Base-by-base conservation (phyloP, 768 basidiomycete genomes). In the Kwoniella heveanensis region DNA sequence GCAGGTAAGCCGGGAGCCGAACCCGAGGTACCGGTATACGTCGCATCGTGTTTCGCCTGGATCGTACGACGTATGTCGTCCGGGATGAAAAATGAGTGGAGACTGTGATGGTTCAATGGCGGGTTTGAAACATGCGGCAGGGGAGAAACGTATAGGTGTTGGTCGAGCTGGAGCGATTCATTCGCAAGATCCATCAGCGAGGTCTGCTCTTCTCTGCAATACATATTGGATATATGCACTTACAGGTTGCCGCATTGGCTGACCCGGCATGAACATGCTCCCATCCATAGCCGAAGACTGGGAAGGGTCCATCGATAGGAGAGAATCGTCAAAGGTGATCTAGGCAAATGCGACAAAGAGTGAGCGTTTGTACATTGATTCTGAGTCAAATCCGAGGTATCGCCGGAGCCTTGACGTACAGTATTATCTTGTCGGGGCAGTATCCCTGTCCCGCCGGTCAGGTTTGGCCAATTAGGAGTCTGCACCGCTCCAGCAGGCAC, bases 81-180 rank as follows among this genome's bases (percentile, higher is more conserved):
- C n/a, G 92, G 88, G 52, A 96, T 84, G 81, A 95, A 97, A 75
- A 94, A 92, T 22, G 81, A 71, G 57, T 82, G 71, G 30, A 81
- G 47, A 39, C 77, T 76, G 58, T 77, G 66, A 57, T 65, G 73
- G 29, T 29, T 80, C 82, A 72, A 83, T 70, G 67, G 84, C 76
- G 70, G 84, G 73, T 76, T 88, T 82, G 60, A 83, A 73, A 66
- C 85, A 80, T 48, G 89, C 83, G 73, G 89, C 82, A 70, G 85
- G 2, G 81, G 85, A 1, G 86, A 85, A 2, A 90, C 88, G 82
- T 99, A 99, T 29, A 97, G 84, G 69, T 97, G 92, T 74, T 99
- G 92, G 75, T 96, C 87, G 50, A 98, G 85, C 91, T 95, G 75
- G n/a, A n/a, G n/a, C n/a, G n/a, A n/a, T n/a, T n/a, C n/a, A n/a